These are phyloP conservation scores for Trichoderma sp. DNA, from an alignment of 2,329 filamentous ascomycete genomes.

Conservation along the genomic window DNA sequence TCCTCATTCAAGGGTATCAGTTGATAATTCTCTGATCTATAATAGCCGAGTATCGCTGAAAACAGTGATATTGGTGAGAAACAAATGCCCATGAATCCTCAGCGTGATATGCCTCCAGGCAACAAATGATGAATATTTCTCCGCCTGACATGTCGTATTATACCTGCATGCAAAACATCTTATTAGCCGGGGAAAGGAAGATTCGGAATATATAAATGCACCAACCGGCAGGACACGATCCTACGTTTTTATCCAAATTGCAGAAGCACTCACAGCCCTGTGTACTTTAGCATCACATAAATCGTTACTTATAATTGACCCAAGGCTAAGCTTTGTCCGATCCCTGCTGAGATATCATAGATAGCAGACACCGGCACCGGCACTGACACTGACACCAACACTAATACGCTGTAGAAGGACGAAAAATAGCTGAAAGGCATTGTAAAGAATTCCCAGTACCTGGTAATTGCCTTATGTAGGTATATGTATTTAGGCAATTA, in stretches of 20 bases:
- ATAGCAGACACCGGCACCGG: no score
- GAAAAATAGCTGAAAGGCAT: not conserved
- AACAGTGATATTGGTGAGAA: no score
- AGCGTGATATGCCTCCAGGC: no score
- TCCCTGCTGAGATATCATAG: not conserved
- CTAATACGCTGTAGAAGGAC: not conserved
- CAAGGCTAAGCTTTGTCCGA: not conserved
- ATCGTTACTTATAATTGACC: not conserved
- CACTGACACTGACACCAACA: no score
- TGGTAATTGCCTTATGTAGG: not conserved
- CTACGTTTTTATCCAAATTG: not conserved
- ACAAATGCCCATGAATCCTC: no score
- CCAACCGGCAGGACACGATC: not conserved
- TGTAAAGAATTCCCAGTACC: not conserved
- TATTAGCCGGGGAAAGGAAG: not conserved
- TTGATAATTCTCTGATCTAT: no score
- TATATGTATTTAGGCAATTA: slow-evolving; percentile 4
- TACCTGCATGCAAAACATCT: not conserved
- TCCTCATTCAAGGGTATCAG: no score
- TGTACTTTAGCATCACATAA: not conserved
- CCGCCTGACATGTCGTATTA: not conserved
- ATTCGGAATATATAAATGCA: not conserved
- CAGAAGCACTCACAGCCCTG: not conserved
- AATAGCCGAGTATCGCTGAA: no score
- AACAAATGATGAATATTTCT: no score